phyloP scores from a whole-genome alignment of 2,329 filamentous ascomycete species.

The Fusarium bactridioides region DNA sequence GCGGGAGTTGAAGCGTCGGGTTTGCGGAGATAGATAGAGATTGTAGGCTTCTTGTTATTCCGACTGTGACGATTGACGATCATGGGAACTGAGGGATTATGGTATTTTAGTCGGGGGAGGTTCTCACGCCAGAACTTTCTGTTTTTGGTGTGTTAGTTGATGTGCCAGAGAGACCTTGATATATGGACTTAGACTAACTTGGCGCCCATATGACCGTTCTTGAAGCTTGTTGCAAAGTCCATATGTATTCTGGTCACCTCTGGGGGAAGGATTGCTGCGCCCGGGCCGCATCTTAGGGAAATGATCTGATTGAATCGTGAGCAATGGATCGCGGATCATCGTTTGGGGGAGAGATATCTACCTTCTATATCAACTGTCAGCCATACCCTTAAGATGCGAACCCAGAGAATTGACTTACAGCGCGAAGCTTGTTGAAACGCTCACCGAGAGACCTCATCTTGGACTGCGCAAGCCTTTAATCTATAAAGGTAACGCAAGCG shows the following conservation, averaged over 20 bases:
- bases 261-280: constrained; percentile 80
- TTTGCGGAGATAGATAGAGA: constrained; percentile 71
- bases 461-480: constrained; percentile 26
- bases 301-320: constrained; percentile 65
- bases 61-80: constrained; percentile 74
- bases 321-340: constrained; percentile 34
- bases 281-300: constrained; percentile 79
- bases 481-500: constrained; percentile 24
- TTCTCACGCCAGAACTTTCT: constrained; percentile 90
- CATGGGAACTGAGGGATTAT: constrained; percentile 88
- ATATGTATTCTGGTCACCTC: constrained; percentile 79
- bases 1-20: constrained; percentile 37
- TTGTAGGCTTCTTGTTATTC: constrained; percentile 62
- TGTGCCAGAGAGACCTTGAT: background rate
- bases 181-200: constrained; percentile 61
- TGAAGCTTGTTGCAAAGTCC: constrained; percentile 70
- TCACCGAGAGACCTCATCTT: constrained; percentile 62
- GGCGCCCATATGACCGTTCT: constrained; percentile 75
- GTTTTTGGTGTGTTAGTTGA: constrained; percentile 12
- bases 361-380: constrained; percentile 51
- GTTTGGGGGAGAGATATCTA: constrained; percentile 42
- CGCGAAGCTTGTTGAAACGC: constrained; percentile 77
- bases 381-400: background rate
- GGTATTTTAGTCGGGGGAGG: constrained; percentile 89
- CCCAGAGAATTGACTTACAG: constrained; percentile 61